phyloP scores from a whole-genome alignment of 441 rosid genomes.

The Theobroma grandiflorum region DNA sequence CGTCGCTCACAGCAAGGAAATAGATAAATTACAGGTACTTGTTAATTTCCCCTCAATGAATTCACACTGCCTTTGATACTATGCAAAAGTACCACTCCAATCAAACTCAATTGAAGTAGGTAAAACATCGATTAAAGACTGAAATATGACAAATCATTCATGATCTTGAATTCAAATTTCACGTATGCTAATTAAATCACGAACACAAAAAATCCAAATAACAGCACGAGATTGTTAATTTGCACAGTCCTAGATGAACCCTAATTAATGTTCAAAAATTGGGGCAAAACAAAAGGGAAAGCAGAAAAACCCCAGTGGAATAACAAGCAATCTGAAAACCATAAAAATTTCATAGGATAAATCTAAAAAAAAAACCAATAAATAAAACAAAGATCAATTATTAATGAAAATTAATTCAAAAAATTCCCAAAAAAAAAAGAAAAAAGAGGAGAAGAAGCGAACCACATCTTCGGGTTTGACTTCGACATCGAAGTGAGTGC shows the following conservation, averaged over 20 bases:
- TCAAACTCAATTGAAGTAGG: neutral
- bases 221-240: neutral
- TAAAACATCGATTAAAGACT: neutral
- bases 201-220: neutral
- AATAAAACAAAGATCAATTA: neutral
- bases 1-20: neutral
- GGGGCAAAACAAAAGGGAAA: constrained; percentile 2
- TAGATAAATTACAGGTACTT: neutral
- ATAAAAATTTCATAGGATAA: neutral
- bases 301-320: neutral
- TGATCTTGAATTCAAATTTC: neutral
- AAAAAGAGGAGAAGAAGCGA: constrained; percentile 11
- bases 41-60: no score
- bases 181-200: neutral
- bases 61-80: no score
- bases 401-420: neutral
- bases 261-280: constrained; percentile 2
- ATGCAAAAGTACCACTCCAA: neutral
- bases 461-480: constrained; percentile 77
- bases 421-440: neutral
- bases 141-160: neutral
- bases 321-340: neutral
- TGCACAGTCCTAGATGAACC: neutral
- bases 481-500: constrained; percentile 76
- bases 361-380: constrained; percentile 23